phyloP scores from a whole-genome alignment of 1,139 yeast genomes.

The Starmera stellimalicola region DNA sequence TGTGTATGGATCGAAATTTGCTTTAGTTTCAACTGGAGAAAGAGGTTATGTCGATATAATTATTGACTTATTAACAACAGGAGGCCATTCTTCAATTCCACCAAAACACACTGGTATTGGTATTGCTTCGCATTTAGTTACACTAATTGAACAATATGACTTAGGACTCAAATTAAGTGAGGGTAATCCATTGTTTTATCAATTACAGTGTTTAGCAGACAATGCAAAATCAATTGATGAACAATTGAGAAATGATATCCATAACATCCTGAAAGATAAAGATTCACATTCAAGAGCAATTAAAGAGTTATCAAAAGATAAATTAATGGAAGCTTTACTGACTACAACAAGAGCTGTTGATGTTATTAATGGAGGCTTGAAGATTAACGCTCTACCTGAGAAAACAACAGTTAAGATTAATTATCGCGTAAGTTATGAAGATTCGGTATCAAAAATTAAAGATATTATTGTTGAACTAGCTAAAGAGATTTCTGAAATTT shows the following conservation, averaged over 20 bases:
- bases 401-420: slow-evolving; percentile 43
- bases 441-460: slow-evolving; percentile 33
- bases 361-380: slow-evolving; percentile 49
- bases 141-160: slow-evolving; percentile 41
- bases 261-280: slow-evolving; percentile 25
- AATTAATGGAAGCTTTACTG: slow-evolving; percentile 30
- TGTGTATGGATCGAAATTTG: slow-evolving; percentile 35
- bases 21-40: slow-evolving; percentile 52
- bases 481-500: slow-evolving; percentile 32
- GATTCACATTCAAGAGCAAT: slow-evolving; percentile 30
- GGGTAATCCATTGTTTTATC: slow-evolving; percentile 39
- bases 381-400: slow-evolving; percentile 65
- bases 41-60: slow-evolving; percentile 51
- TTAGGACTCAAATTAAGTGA: slow-evolving; percentile 33
- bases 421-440: slow-evolving; percentile 45
- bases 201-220: slow-evolving; percentile 38
- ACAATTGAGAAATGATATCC: slow-evolving; percentile 21
- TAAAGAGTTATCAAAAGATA: slow-evolving; percentile 20
- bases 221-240: slow-evolving; percentile 20
- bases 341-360: slow-evolving; percentile 56
- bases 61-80: slow-evolving; percentile 44
- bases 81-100: slow-evolving; percentile 66
- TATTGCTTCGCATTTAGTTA: slow-evolving; percentile 43
- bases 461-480: slow-evolving; percentile 31
- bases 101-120: slow-evolving; percentile 70